Base-by-base conservation (phyloP, 371 early-diverging fungal species). In the Mucor indicus region DNA sequence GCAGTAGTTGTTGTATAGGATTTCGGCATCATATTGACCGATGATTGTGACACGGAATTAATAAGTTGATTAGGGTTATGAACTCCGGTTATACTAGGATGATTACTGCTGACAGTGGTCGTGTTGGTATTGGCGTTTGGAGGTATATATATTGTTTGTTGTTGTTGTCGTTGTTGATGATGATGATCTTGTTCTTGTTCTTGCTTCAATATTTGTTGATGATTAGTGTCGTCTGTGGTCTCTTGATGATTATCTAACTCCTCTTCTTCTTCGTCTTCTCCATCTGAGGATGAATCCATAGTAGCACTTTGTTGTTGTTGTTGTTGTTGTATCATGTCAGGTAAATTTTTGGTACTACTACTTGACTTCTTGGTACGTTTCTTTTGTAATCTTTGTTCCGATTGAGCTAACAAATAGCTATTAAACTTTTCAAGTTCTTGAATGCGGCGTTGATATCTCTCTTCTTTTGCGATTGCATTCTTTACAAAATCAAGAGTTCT, bases 401-500 rank as follows among this genome's bases (percentile, higher is more conserved):
- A 37, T 38, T 71, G 65, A 27, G 53, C 51, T 46, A 60, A 44
- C 30, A 73, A 39, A 19, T 59, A 44, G 11, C 55, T 43, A 17
- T 66, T 67, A 21, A 57, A 62, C 44, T 60, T 59, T 32, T 67
- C 60, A 15, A 69, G 40, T 42, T 64, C 59, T 12, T 53, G 47
- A 13, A 73, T 69, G 23, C 67, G 51, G 13, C 42, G 55, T 6
- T 55, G 41, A 35, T 57, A 63, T 15, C 60, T 54, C 33, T 70
- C 71, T 62, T 75, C 71, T 38, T 69, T 68, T 17, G 46, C 24
- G 8, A 75, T 44, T 1, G 71, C 64, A 1, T 44, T 50, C 11
- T 64, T 68, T 38, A 75, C 71, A 52, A 62, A 81, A 19, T 83
- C 83, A 40, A 84, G 77, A 2, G 84, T 78, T 42, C 81, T 77